These are phyloP conservation scores for Diaporthe velutina DNA, from an alignment of 2,329 filamentous ascomycete species.

Conservation along the genomic window DNA sequence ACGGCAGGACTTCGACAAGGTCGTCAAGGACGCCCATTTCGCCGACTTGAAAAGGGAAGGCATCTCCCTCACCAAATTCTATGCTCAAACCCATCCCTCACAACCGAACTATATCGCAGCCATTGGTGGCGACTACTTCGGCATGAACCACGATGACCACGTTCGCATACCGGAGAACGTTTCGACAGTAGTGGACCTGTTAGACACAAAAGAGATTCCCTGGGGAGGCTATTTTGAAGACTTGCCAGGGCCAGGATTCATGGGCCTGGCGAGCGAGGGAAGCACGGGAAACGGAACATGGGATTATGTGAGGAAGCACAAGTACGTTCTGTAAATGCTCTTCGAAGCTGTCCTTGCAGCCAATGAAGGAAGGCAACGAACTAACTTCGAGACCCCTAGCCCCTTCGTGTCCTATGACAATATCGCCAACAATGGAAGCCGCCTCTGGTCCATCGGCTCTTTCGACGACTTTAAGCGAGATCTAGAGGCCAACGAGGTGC, in stretches of 20 bases:
- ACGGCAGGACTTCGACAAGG: conserved; percentile 57
- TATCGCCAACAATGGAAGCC: conserved; percentile 53
- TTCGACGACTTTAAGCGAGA: conserved; percentile 72
- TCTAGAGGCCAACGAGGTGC: conserved; percentile 66
- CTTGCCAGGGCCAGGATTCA: conserved; percentile 59
- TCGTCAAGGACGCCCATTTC: conserved; percentile 54
- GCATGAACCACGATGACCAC: conserved; percentile 59
- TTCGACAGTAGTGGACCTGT: conserved; percentile 60
- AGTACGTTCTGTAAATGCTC: conserved; percentile 44
- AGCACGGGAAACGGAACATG: conserved; percentile 47
- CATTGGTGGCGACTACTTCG: conserved; percentile 76
- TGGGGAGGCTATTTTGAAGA: conserved; percentile 63
- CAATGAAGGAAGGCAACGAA: background rate
- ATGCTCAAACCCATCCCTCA: conserved; percentile 77
- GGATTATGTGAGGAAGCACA: conserved; percentile 59
- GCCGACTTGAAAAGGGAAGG: conserved; percentile 56
- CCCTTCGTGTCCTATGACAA: conserved; percentile 59
- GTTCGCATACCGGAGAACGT: conserved; percentile 59
- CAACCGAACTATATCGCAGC: conserved; percentile 82
- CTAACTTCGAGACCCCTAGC: conserved; percentile 42
- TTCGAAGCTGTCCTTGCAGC: background rate
- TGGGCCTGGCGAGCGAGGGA: conserved; percentile 56
- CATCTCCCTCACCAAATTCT: conserved; percentile 64
- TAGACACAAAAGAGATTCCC: conserved; percentile 55
- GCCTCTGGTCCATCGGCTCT: conserved; percentile 72